A percentile compares a stretch with the other conserved stretches of the same genome.
phyloP scores from a whole-genome alignment of 1,139 yeast genomes.

The Suhomyces kunorum region DNA sequence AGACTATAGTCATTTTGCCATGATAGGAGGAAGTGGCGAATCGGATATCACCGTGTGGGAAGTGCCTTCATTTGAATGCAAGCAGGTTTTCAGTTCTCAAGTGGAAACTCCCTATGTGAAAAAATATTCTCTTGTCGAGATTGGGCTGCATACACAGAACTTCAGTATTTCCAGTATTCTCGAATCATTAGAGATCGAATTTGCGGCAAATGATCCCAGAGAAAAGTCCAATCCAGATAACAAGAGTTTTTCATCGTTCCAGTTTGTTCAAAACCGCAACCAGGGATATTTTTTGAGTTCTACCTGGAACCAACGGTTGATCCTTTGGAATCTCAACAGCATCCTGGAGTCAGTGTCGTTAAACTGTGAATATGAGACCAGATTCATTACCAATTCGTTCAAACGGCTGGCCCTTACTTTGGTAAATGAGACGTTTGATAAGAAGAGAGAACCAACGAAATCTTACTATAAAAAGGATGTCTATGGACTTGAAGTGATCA shows the following conservation, averaged over 20 bases:
- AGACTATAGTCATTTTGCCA: constrained; percentile 36
- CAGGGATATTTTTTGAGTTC: constrained; percentile 29
- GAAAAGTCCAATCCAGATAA: constrained; percentile 14
- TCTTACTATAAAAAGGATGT: constrained; percentile 11
- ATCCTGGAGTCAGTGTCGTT: constrained; percentile 29
- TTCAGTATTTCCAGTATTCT: constrained; percentile 21
- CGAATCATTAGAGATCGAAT: constrained; percentile 12
- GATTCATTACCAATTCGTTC: constrained; percentile 13
- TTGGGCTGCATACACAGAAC: constrained; percentile 26
- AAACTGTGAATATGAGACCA: constrained; percentile 15
- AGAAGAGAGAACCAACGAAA: constrained; percentile 6
- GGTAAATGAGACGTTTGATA: constrained; percentile 15
- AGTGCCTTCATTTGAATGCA: constrained; percentile 63
- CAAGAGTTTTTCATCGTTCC: constrained; percentile 20
- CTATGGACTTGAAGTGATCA: constrained; percentile 10
- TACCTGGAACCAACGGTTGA: constrained; percentile 29
- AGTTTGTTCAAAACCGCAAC: constrained; percentile 3
- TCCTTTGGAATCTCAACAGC: constrained; percentile 36
- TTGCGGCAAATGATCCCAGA: constrained; percentile 13
- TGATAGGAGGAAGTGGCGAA: constrained; percentile 67
- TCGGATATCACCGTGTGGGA: constrained; percentile 77
- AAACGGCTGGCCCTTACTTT: constrained; percentile 12
- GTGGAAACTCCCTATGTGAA: constrained; percentile 34
- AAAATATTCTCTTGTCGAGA: constrained; percentile 33
- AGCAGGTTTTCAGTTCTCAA: constrained; percentile 50